Conservation (phyloP, 257 asterid genomes). For the Solanum raphanifolium region DNA sequence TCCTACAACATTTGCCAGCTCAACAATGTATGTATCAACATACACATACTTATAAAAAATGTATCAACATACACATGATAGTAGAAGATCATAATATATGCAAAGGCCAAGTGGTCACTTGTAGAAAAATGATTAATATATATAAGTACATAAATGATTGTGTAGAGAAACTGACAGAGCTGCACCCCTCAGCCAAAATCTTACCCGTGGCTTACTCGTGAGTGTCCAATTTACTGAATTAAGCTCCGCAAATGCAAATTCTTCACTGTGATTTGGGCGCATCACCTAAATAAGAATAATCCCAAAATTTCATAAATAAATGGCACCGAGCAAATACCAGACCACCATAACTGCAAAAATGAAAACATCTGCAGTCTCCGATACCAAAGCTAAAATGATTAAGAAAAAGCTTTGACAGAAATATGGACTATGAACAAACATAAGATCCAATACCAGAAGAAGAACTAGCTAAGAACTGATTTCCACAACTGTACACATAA, state of each 20-base stretch:
- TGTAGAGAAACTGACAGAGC: background rate
- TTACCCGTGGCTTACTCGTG: constrained; percentile 61
- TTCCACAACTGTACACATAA: background rate
- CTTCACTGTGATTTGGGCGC: constrained; percentile 68
- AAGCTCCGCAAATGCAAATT: constrained; percentile 45
- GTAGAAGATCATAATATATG: background rate
- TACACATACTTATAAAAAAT: background rate
- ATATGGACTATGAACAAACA: background rate
- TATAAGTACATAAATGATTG: background rate
- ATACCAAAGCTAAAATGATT: background rate
- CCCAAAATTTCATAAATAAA: background rate
- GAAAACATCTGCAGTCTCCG: background rate
- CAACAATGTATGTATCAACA: background rate
- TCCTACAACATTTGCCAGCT: background rate
- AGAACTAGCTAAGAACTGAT: background rate
- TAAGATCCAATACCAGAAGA: background rate
- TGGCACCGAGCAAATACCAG: background rate
- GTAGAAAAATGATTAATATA: background rate
- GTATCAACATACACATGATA: background rate
- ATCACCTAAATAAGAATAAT: constrained; percentile 41
- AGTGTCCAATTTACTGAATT: constrained; percentile 62
- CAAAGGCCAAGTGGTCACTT: background rate
- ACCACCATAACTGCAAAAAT: background rate
- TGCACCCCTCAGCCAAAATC: background rate
- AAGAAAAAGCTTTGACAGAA: background rate